A percentile compares a stretch with the other conserved stretches of the same genome.
phyloP scores from a whole-genome alignment of 305 asterid species.

The Ilex paraguariensis region DNA sequence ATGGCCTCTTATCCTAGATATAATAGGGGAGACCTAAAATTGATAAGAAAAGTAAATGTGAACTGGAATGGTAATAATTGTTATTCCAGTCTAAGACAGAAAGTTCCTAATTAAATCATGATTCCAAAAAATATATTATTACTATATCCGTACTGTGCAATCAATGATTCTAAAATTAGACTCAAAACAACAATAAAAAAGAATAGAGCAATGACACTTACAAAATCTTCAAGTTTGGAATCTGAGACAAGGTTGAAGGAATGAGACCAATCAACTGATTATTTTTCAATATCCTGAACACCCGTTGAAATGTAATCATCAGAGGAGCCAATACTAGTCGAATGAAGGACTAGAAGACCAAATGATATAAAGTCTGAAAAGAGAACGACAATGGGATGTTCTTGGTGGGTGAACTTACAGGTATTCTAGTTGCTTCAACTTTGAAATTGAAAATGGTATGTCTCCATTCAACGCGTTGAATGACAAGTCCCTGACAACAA shows the following conservation, averaged over 20 bases:
- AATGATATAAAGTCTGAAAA: neutral
- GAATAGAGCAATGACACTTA: constrained; percentile 36
- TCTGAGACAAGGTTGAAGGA: constrained; percentile 94
- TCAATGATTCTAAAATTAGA: neutral
- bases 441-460: constrained; percentile 89
- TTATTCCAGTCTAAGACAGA: too few relatives aligned
- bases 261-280: constrained; percentile 90
- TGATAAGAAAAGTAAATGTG: too few relatives aligned
- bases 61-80: too few relatives aligned
- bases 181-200: neutral
- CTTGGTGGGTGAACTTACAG: constrained; percentile 43
- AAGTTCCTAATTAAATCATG: too few relatives aligned
- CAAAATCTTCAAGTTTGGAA: constrained; percentile 87
- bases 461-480: constrained; percentile 88
- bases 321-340: neutral
- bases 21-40: too few relatives aligned
- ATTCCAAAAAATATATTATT: too few relatives aligned
- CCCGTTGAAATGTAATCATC: neutral
- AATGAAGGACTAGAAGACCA: neutral
- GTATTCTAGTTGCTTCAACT: constrained; percentile 80
- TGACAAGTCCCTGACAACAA: constrained; percentile 64
- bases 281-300: constrained; percentile 57
- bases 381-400: too few relatives aligned
- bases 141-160: too few relatives aligned
- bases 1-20: too few relatives aligned